Conservation (phyloP, 2,329 filamentous ascomycete genomes). For the Coniella vitis region DNA sequence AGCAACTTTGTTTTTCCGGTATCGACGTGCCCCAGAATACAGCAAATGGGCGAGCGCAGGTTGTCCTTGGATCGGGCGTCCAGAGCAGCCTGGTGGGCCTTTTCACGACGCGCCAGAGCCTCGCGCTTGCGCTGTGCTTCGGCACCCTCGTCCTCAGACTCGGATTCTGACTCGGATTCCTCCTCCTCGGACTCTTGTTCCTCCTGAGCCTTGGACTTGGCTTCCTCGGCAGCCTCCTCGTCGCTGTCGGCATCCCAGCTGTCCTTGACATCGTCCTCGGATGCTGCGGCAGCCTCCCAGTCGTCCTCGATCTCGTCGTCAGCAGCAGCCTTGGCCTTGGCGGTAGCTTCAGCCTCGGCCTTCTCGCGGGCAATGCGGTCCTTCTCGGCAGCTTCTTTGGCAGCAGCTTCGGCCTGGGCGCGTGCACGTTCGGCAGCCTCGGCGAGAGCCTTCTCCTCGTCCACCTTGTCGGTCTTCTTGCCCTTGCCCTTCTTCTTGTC, state of each 20-base stretch:
- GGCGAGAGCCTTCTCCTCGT: conserved; percentile 71
- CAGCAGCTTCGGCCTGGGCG: conserved; percentile 59
- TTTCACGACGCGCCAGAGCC: conserved; percentile 79
- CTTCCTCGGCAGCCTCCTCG: conserved; percentile 47
- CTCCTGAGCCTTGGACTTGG: conserved; percentile 27
- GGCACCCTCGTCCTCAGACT: conserved; percentile 57
- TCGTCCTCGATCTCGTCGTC: conserved; percentile 55
- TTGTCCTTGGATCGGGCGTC: conserved; percentile 90
- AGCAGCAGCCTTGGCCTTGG: conserved; percentile 47
- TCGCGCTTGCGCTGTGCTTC: conserved; percentile 78
- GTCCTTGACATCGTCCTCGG: conserved; percentile 76
- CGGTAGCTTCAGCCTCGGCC: conserved; percentile 49
- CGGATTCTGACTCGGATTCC: conserved; percentile 55
- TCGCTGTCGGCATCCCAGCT: conserved; percentile 88
- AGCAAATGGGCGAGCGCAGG: conserved; percentile 95
- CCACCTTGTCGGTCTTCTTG: conserved; percentile 53
- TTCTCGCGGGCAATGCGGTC: conserved; percentile 37
- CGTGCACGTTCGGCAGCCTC: conserved; percentile 70
- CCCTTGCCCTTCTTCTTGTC: conserved; percentile 63
- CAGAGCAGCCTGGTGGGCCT: conserved; percentile 84
- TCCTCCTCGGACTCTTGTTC: conserved; percentile 26
- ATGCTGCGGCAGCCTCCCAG: conserved; percentile 79
- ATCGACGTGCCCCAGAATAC: conserved; percentile 99
- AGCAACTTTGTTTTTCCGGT: conserved; percentile 99
- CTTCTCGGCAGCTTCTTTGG: conserved; percentile 23